phyloP scores from a whole-genome alignment of 139 green algal genomes.

The Ettlia oleoabundans region DNA sequence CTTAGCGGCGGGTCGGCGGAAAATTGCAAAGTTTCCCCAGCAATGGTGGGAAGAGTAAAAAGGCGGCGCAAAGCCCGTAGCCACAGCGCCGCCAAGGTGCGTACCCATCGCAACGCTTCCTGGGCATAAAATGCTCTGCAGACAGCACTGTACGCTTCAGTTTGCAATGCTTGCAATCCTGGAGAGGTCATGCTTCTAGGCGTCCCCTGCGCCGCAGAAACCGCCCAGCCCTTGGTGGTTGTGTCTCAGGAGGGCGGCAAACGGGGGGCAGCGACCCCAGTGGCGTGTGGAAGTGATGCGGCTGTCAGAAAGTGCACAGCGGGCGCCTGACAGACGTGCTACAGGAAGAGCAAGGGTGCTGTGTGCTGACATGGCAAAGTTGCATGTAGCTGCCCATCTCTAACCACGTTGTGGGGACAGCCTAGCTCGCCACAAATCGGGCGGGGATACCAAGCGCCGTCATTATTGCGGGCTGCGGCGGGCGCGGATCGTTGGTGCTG shows the following conservation, averaged over 20 bases:
- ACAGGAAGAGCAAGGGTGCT: no score
- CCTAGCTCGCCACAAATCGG: no score
- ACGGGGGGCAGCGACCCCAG: neutral
- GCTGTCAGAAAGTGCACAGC: no score
- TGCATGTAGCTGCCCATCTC: no score
- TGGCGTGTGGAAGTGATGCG: no score
- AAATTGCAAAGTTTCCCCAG: neutral
- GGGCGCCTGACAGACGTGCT: no score
- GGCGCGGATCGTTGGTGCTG: no score
- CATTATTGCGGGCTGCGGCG: no score
- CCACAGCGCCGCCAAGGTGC: neutral
- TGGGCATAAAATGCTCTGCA: conserved; percentile 46
- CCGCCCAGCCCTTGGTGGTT: no score
- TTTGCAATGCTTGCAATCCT: conserved; percentile 40
- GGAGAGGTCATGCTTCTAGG: neutral
- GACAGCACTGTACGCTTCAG: conserved; percentile 54
- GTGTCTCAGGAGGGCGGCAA: neutral
- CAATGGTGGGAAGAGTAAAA: neutral
- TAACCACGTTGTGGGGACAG: no score
- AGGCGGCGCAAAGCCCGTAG: neutral
- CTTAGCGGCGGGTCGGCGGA: neutral
- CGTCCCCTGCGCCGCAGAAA: neutral
- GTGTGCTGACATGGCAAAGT: no score
- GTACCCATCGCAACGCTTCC: neutral
- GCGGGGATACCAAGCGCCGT: no score